These are phyloP conservation scores for Dysphania ambrosioides DNA, from an alignment of 148 eudicot species.

Conservation along the genomic window DNA sequence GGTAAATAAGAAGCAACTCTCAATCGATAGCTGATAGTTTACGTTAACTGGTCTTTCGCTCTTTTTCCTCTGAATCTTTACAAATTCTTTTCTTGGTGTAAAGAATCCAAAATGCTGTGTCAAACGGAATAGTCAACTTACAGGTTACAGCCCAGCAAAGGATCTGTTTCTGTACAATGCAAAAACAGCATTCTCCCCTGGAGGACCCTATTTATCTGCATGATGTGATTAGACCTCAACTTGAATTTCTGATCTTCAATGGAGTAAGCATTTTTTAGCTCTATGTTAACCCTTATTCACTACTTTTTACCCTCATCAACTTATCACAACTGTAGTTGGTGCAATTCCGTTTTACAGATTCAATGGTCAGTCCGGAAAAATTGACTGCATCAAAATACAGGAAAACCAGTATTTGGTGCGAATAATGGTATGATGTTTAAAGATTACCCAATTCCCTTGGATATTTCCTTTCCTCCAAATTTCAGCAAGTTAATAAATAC, in stretches of 20 bases:
- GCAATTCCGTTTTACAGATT: not conserved
- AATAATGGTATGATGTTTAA: not conserved
- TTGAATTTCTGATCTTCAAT: not conserved
- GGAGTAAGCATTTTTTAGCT: not conserved
- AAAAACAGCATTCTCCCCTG: conserved; percentile 8
- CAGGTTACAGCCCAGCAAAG: not conserved
- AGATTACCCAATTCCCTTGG: not conserved
- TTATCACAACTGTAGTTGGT: not conserved
- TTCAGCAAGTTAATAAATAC: no score
- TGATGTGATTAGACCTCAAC: conserved; percentile 23
- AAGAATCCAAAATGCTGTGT: conserved; percentile 11
- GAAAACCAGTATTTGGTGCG: not conserved
- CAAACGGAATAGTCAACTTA: not conserved
- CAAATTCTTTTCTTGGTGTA: conserved; percentile 2
- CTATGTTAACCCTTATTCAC: not conserved
- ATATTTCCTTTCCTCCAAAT: not conserved
- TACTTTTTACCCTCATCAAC: not conserved
- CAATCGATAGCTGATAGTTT: conserved; percentile 14
- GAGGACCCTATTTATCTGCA: conserved; percentile 20
- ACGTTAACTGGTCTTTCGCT: not conserved
- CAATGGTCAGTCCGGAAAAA: not conserved
- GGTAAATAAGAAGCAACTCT: not conserved
- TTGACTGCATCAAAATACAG: not conserved
- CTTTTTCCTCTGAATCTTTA: not conserved
- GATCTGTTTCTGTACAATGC: conserved; percentile 4